phyloP scores from a whole-genome alignment of 176 grass and related monocot species.

The Calamus simplicifolius region DNA sequence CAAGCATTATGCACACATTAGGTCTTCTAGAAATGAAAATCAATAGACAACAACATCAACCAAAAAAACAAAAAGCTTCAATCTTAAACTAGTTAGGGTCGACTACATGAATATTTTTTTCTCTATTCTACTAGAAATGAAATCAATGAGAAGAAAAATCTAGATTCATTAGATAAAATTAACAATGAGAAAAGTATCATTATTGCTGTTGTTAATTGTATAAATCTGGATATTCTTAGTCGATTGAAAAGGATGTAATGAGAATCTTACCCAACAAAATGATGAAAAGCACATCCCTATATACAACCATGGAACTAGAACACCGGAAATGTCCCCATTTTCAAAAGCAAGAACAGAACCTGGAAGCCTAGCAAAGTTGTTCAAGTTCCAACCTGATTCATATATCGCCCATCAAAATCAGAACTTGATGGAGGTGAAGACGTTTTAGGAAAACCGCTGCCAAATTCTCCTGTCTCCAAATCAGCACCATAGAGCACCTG shows the following conservation, averaged over 20 bases:
- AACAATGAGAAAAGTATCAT: no score
- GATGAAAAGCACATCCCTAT: conserved; percentile 98
- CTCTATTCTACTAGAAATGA: no score
- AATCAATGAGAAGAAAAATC: no score
- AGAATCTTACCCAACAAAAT: conserved; percentile 91
- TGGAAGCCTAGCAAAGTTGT: conserved; percentile 77
- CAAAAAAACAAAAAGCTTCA: no score
- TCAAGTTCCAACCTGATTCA: conserved; percentile 89
- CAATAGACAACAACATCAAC: no score
- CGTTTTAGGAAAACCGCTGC: conserved; percentile 76
- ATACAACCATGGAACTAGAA: conserved; percentile 91
- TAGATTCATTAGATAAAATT: no score
- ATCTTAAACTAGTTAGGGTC: no score
- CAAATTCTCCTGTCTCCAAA: conserved; percentile 72
- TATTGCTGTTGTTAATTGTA: no score
- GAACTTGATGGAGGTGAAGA: conserved; percentile 19
- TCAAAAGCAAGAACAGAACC: conserved; percentile 90
- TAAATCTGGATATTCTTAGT: no score
- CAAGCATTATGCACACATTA: no score
- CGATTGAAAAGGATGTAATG: background rate
- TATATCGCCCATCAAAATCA: conserved; percentile 45
- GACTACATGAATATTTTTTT: no score
- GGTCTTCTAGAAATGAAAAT: no score
- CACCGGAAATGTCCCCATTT: conserved; percentile 77
- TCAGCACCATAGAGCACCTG: conserved; percentile 87